Percentiles rank a stretch among this genome's conserved stretches.
phyloP scores from a whole-genome alignment of 2,329 filamentous ascomycete species.

The Aspergillus vadensis region DNA sequence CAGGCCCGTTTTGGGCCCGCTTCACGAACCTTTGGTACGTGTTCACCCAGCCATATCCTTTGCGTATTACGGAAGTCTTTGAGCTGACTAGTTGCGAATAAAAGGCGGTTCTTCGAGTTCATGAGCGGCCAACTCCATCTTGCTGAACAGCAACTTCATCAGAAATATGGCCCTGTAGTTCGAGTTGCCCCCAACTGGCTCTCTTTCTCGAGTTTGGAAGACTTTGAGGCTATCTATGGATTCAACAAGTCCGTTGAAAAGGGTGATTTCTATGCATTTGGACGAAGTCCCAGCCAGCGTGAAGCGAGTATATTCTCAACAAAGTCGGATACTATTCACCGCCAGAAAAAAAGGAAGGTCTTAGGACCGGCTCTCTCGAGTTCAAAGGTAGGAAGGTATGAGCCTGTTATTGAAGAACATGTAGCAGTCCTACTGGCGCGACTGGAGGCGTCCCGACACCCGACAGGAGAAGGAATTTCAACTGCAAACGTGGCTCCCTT shows the following conservation, averaged over 20 bases:
- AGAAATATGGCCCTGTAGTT: constrained; percentile 20
- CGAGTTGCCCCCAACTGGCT: constrained; percentile 25
- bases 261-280: constrained; percentile 21
- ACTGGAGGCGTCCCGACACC: neutral
- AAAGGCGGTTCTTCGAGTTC: constrained; percentile 20
- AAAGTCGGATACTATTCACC: constrained; percentile 15
- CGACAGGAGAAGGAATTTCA: neutral
- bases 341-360: constrained; percentile 19
- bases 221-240: constrained; percentile 23
- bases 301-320: constrained; percentile 19
- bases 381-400: constrained; percentile 15
- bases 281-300: constrained; percentile 4
- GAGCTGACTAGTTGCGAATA: neutral
- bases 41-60: neutral
- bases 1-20: constrained; percentile 61
- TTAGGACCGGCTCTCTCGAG: constrained; percentile 18
- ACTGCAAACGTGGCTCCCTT: constrained; percentile 18
- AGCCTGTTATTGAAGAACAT: constrained; percentile 16
- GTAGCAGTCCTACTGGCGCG: constrained; percentile 15
- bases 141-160: constrained; percentile 18
- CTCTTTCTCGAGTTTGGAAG: constrained; percentile 18
- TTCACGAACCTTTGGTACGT: constrained; percentile 22
- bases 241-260: constrained; percentile 24
- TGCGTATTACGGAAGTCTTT: neutral
- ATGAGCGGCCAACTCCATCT: constrained; percentile 18